A percentile compares a stretch with the other conserved stretches of the same genome.
Conservation (phyloP, 331 rosid species). For the Quercus phellos region DNA sequence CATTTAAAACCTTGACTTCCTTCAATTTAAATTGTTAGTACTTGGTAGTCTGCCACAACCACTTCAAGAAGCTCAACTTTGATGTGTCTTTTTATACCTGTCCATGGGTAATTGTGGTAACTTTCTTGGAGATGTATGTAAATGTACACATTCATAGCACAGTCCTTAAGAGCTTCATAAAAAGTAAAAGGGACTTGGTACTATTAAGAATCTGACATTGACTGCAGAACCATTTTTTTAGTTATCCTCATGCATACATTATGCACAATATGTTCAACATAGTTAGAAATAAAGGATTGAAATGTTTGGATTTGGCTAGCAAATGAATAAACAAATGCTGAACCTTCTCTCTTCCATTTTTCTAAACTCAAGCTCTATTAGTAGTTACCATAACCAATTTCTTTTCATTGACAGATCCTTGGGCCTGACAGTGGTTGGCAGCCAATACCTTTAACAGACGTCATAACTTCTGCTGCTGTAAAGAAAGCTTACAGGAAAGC, state of each 20-base stretch:
- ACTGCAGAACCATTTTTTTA: neutral
- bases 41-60: neutral
- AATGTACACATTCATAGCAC: neutral
- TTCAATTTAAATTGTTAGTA: neutral
- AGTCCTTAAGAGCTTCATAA: neutral
- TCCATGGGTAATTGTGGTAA: neutral
- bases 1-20: neutral
- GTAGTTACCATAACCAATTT: neutral
- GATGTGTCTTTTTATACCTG: neutral
- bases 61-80: neutral
- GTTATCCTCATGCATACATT: neutral
- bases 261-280: neutral
- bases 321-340: neutral
- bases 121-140: neutral
- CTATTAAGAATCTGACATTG: neutral
- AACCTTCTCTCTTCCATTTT: neutral
- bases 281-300: neutral
- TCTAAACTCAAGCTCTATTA: neutral
- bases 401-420: conserved; percentile 56
- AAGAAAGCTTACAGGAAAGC: conserved; percentile 89
- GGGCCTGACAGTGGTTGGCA: conserved; percentile 84
- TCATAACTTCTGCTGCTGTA: conserved; percentile 74
- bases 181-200: neutral
- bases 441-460: conserved; percentile 74
- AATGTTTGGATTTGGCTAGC: neutral